Evolutionary conservation across 768 basidiomycete species (phyloP).

Genomic region (Suillus plorans): DNA sequence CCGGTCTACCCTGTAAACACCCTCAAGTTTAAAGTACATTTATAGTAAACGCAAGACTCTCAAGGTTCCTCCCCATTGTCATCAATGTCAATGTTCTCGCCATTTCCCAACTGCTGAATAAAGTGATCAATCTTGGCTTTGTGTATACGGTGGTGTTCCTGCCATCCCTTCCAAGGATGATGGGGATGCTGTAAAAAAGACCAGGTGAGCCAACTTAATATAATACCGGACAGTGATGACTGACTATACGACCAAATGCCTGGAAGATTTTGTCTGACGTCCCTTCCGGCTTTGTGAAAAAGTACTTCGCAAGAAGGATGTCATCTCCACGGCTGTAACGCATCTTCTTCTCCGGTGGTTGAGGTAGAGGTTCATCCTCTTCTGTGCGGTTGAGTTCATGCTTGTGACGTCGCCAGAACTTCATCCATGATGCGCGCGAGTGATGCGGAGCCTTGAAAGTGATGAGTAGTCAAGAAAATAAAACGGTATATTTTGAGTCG

Average conservation of each 20-base stretch:
- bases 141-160: slow-evolving; percentile 88
- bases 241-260: slow-evolving; percentile 68
- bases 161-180: slow-evolving; percentile 95
- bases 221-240: slow-evolving; percentile 20
- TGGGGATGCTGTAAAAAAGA: slow-evolving; percentile 62
- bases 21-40: background rate
- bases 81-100: slow-evolving; percentile 49
- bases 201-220: slow-evolving; percentile 1
- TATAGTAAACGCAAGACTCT: slow-evolving; percentile 17
- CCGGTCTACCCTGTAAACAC: background rate
- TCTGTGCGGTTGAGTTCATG: slow-evolving; percentile 73
- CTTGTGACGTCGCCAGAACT: slow-evolving; percentile 86
- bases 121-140: slow-evolving; percentile 85
- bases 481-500: background rate
- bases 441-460: slow-evolving; percentile 75
- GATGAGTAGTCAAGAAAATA: slow-evolving; percentile 4
- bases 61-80: slow-evolving; percentile 24
- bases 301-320: slow-evolving; percentile 73
- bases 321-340: slow-evolving; percentile 82
- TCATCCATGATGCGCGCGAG: slow-evolving; percentile 93
- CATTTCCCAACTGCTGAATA: slow-evolving; percentile 57
- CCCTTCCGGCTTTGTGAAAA: slow-evolving; percentile 70
- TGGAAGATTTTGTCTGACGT: slow-evolving; percentile 87
- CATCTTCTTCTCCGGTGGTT: slow-evolving; percentile 85
- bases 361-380: slow-evolving; percentile 69